phyloP scores from a whole-genome alignment of 129 eudicot species.

The Oenanthe sinensis region DNA sequence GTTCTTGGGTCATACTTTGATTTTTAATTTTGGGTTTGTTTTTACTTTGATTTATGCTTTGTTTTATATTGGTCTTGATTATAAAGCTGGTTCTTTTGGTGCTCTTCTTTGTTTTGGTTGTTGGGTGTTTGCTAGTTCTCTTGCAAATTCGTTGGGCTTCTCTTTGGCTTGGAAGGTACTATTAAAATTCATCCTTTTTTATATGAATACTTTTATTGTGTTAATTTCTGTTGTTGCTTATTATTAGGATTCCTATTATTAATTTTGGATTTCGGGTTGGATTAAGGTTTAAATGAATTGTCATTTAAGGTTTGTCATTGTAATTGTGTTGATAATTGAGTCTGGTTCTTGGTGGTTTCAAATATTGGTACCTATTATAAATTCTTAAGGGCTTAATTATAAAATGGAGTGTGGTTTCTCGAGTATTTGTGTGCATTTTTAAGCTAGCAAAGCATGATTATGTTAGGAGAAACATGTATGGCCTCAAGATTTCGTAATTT shows the following conservation, averaged over 20 bases:
- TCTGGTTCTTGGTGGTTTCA: not conserved
- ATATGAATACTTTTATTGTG: not conserved
- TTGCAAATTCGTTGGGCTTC: constrained; percentile 53
- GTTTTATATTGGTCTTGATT: constrained; percentile 58
- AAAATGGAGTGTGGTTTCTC: not conserved
- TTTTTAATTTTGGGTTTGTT: constrained; percentile 54
- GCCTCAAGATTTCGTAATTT: not conserved
- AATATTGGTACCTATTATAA: not conserved
- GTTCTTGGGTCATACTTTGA: constrained; percentile 19
- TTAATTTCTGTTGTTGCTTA: not conserved
- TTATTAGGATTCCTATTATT: not conserved
- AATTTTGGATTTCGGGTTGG: not conserved
- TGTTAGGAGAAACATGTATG: not conserved
- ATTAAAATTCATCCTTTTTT: not conserved
- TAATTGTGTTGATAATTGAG: not conserved
- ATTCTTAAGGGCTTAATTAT: not conserved
- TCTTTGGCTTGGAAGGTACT: constrained; percentile 79
- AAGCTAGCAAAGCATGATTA: not conserved
- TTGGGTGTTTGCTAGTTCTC: constrained; percentile 56
- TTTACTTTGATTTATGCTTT: constrained; percentile 46
- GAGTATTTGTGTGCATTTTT: not conserved
- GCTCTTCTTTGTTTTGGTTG: constrained; percentile 49
- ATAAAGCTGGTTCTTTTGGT: constrained; percentile 69
- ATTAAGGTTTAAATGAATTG: not conserved
- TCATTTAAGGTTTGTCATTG: not conserved